Base-by-base conservation (phyloP, 768 basidiomycete genomes). In the Tricholoma hemisulphureum region DNA sequence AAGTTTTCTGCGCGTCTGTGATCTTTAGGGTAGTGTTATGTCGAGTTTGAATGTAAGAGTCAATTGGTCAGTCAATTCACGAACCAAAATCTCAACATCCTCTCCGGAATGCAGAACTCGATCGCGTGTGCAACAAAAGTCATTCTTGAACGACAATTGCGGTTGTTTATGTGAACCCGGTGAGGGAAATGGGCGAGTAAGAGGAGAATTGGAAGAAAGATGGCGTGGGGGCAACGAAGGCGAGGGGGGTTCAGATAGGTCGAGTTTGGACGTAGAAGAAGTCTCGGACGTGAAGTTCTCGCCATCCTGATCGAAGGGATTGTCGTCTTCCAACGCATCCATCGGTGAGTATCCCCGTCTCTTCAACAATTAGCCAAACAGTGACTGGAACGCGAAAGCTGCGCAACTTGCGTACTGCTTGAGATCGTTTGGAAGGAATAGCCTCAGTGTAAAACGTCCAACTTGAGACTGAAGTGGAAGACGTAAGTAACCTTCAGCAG, bases 1-100 rank as follows among this genome's bases (percentile, higher is more conserved):
- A 85, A 23, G 95, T 98, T 84, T 99, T 99, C 74, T 91, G 86
- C 13, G 97, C 96, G 67, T 98, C 96, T 31, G 87, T 83, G 62
- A 99, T 98, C 95, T 97, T 55, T 29, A 51, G 45, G 35, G 21
- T 32, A 32, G 18, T 9, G 16, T n/a, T 35, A 24, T 26, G 59
- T 56, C 45, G 32, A 52, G 46, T 24, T 32, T 29, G 32, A 3
- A 43, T 45, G 29, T 37, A 39, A n/a, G 35, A 49, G n/a, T 18
- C n/a, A 20, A 48, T 50, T 26, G 52, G 57, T 35, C 24, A 48
- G 18, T 18, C 20, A 51, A 32, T 23, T 34, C 6, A 77, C 87
- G 54, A 58, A 92, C 92, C 75, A 83, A 67, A 64, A 94, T 89
- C 74, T 93, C 91, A 18, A 84, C 77, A 65, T 92, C 91, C 43